Percentiles rank a stretch among this genome's conserved stretches.
phyloP scores from a whole-genome alignment of 139 green algal species.

The Tetraselmis chui region DNA sequence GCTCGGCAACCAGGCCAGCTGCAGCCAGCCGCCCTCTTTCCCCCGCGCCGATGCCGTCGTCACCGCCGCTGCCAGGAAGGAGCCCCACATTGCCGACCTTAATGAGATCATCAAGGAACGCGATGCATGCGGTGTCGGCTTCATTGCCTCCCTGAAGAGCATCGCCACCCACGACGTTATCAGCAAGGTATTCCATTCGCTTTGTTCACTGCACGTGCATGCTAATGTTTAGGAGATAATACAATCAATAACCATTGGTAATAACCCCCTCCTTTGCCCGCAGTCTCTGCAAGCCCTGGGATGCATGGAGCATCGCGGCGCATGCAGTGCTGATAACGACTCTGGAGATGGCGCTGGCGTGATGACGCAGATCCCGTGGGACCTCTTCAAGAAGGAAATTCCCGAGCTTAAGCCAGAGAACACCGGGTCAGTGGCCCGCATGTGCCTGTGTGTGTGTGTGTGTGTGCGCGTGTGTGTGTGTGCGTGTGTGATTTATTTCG shows the following conservation, averaged over 20 bases:
- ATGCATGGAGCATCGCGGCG: constrained; percentile 99
- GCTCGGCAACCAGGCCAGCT: not conserved
- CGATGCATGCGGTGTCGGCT: constrained; percentile 92
- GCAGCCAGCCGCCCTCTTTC: not conserved
- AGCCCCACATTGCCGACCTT: constrained; percentile 55
- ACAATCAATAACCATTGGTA: not conserved
- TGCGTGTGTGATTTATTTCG: not conserved
- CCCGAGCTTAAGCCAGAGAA: constrained; percentile 50
- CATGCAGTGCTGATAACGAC: constrained; percentile 91
- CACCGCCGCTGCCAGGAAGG: not conserved
- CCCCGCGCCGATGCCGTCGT: not conserved
- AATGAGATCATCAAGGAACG: constrained; percentile 88
- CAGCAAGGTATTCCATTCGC: constrained; percentile 54
- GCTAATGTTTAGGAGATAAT: not conserved
- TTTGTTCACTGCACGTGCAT: not conserved
- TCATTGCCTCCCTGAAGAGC: constrained; percentile 91
- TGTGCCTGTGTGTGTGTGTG: not conserved
- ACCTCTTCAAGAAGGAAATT: constrained; percentile 74
- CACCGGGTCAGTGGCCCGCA: constrained; percentile 43
- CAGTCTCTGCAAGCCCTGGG: constrained; percentile 86
- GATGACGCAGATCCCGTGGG: constrained; percentile 98
- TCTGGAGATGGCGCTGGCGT: constrained; percentile 95
- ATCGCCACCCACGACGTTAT: constrained; percentile 85
- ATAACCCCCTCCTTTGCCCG: not conserved
- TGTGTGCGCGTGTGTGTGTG: not conserved